Conservation (phyloP, 495 filamentous ascomycete genomes). For the Oidiodendron maius region DNA sequence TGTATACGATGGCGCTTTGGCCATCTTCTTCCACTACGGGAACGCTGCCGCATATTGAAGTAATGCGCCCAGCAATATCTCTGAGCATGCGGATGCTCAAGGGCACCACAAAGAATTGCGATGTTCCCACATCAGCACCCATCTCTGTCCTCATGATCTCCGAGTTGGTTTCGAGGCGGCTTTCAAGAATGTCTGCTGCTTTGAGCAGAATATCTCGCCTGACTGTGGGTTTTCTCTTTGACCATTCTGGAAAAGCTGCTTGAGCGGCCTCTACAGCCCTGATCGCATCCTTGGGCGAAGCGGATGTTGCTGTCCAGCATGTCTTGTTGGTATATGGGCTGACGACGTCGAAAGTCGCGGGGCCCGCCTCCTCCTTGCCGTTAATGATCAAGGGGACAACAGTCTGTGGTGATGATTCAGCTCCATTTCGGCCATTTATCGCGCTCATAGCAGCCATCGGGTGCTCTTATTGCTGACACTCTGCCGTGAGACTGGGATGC, state of each 20-base stretch:
- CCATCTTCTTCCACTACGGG: conserved; percentile 49
- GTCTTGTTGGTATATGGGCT: conserved; percentile 6
- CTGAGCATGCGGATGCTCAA: conserved; percentile 50
- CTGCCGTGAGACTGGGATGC: no score
- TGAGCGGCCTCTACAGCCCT: conserved; percentile 57
- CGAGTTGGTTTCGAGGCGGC: conserved; percentile 54
- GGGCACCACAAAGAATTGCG: conserved; percentile 54
- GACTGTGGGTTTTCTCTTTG: conserved; percentile 47
- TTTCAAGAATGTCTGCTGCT: conserved; percentile 61
- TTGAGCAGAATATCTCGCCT: conserved; percentile 69
- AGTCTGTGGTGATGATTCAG: no score
- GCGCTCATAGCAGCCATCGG: no score
- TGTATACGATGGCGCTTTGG: conserved; percentile 58
- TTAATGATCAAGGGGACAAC: conserved; percentile 12
- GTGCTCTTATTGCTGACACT: no score
- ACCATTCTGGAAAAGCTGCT: conserved; percentile 68
- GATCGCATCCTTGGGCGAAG: conserved; percentile 28
- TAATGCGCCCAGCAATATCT: conserved; percentile 66
- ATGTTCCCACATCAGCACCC: conserved; percentile 46
- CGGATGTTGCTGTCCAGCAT: neutral
- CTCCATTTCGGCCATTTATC: no score
- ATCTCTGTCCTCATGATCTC: conserved; percentile 65
- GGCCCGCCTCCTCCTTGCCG: conserved; percentile 8
- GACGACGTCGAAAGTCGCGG: conserved; percentile 5
- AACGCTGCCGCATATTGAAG: conserved; percentile 52